Evolutionary conservation across 805 yeast species (phyloP).

Genomic region (Cyberlindnera maclurae): DNA sequence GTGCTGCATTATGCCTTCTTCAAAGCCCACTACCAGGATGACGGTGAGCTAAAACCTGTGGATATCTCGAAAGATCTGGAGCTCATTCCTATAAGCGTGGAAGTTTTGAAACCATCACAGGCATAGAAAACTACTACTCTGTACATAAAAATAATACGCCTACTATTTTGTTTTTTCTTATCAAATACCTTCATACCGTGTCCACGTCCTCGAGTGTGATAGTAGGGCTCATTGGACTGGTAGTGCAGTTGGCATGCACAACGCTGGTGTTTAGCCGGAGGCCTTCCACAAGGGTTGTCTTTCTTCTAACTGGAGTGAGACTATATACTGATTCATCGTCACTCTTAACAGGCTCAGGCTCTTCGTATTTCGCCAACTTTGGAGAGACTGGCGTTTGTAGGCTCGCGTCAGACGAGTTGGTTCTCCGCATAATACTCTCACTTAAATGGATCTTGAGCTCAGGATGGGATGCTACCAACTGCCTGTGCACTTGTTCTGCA

Average conservation of each 20-base stretch:
- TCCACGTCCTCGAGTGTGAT: conserved; percentile 15
- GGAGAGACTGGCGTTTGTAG: conserved; percentile 18
- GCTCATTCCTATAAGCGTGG: conserved; percentile 17
- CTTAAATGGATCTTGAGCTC: conserved; percentile 26
- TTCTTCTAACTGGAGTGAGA: neutral
- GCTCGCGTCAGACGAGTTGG: conserved; percentile 21
- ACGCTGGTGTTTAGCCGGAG: conserved; percentile 8
- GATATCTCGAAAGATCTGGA: conserved; percentile 21
- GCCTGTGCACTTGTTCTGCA: conserved; percentile 19
- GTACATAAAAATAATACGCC: too few relatives aligned
- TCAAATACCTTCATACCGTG: neutral
- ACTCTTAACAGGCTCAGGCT: conserved; percentile 17
- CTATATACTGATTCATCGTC: conserved; percentile 2
- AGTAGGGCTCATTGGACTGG: conserved; percentile 16
- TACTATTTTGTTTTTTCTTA: too few relatives aligned
- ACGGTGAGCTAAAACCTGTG: conserved; percentile 28
- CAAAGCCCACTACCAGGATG: conserved; percentile 43
- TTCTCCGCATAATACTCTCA: conserved; percentile 27
- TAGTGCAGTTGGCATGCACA: conserved; percentile 1
- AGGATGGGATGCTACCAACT: conserved; percentile 15
- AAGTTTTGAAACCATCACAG: conserved; percentile 1
- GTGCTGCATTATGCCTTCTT: conserved; percentile 91
- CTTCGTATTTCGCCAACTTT: conserved; percentile 15
- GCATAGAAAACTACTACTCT: too few relatives aligned
- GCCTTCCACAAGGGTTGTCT: conserved; percentile 9